These are phyloP conservation scores for Stephanodiscus triporus DNA, from an alignment of 108 stramenopile species.

Conservation along the genomic window DNA sequence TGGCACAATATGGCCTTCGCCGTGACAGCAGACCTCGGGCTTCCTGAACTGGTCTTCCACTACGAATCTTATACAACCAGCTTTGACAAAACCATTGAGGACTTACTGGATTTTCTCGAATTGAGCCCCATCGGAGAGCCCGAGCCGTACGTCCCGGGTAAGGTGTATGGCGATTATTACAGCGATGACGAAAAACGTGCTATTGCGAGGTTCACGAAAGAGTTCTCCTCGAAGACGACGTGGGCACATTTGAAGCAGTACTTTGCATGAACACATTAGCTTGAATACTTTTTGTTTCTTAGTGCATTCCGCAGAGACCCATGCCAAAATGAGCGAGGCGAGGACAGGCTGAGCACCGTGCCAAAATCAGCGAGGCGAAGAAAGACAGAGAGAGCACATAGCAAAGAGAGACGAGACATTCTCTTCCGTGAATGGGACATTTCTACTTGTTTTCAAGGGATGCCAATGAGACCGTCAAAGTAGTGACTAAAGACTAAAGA, in stretches of 20 bases:
- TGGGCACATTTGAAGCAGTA: slow-evolving; percentile 23
- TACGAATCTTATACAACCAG: slow-evolving; percentile 75
- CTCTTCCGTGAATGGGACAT: no score
- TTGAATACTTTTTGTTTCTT: no score
- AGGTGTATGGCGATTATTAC: slow-evolving; percentile 35
- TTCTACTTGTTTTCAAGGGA: no score
- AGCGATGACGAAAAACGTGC: neutral
- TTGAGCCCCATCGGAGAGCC: slow-evolving; percentile 26
- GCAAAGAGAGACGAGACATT: no score
- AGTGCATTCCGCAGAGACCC: no score
- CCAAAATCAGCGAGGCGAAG: no score
- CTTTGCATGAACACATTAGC: no score
- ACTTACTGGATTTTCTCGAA: slow-evolving; percentile 69
- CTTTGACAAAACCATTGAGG: slow-evolving; percentile 42
- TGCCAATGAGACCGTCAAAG: no score
- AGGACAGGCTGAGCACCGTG: no score
- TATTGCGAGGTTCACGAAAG: slow-evolving; percentile 21
- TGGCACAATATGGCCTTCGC: slow-evolving; percentile 57
- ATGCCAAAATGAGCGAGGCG: no score
- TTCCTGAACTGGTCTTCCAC: slow-evolving; percentile 60
- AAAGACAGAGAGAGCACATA: no score
- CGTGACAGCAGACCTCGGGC: slow-evolving; percentile 38
- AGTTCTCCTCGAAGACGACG: slow-evolving; percentile 30
- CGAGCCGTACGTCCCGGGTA: slow-evolving; percentile 23
- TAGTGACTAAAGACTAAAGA: no score